Evolutionary conservation across 2,329 filamentous ascomycete genomes (phyloP), one percentile per base, ranked within the genome.

Genomic region (Stagonosporopsis chrysanthemi): DNA sequence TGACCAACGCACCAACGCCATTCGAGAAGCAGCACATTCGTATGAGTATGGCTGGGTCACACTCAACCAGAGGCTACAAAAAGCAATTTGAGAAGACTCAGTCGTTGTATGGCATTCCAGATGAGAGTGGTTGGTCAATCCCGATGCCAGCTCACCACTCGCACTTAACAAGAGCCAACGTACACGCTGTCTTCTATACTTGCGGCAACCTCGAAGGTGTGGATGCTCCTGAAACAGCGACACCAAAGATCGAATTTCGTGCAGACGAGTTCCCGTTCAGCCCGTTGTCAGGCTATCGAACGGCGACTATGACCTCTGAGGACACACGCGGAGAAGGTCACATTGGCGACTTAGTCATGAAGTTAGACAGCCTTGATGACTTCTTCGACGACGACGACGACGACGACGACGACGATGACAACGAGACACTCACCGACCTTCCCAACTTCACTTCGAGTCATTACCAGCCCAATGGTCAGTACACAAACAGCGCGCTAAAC

Each of bases 11-110:
- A 3, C 64, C 75, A 5, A 81, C 78, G 29, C 90, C 94, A 1
- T 92, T 97, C 84, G 95, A 98, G 75, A 92, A 91, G 67, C 92
- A 97, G 67, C 92, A 98, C 71, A 80, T 99, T 56, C 88, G 95
- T 36, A 99, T 99, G 96, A 98, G 94, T 76, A 97, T 99, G 92
- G 93, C 92, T 5, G 89, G 91, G 12, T 88, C 90, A 1, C 92
- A 92, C 2, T 95, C 92, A 0, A 82, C 75, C 52, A 90, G 90
- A 66, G 87, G 90, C 0, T 90, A 95, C 46, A 88, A 91, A 45
- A 98, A 97, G 73, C 93, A 98, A 77, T 98, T 97, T 67, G 94
- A 97, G 72, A 88, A 91, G 22, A 97, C 92, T 0, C 90, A 97
- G 74, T 97, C 92, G 70, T 79, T 99, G 31, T 99, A 98, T 74